Evolutionary conservation across 257 asterid species (phyloP).

Genomic region (Jacaranda mimosifolia): DNA sequence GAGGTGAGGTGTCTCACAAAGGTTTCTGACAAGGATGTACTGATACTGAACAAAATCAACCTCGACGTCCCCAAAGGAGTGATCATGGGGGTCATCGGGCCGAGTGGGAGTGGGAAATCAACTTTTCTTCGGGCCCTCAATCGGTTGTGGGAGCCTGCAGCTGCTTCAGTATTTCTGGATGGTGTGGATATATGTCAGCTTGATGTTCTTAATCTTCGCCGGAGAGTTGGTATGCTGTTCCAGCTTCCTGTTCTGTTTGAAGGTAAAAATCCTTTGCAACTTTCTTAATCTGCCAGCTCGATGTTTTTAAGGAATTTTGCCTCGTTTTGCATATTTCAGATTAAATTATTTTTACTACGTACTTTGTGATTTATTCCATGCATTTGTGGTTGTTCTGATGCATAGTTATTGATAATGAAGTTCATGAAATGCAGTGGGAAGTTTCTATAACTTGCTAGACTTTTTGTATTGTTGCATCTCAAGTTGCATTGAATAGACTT

Average conservation of each 20-base stretch:
- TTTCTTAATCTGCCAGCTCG: not conserved
- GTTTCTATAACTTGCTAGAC: not conserved
- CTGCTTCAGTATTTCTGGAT: conserved; percentile 70
- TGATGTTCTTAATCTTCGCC: conserved; percentile 72
- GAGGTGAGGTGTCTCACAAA: conserved; percentile 65
- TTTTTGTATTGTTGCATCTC: not conserved
- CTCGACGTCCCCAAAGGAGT: conserved; percentile 69
- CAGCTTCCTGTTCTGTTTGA: conserved; percentile 84
- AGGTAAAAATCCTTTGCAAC: conserved; percentile 45
- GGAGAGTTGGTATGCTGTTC: conserved; percentile 77
- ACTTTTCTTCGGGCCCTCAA: conserved; percentile 75
- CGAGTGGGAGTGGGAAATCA: conserved; percentile 89
- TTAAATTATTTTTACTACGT: not conserved
- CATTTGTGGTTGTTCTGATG: not conserved
- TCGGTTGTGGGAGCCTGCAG: conserved; percentile 78
- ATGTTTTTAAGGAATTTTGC: not conserved
- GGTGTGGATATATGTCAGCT: conserved; percentile 68
- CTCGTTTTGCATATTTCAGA: not conserved
- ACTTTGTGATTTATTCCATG: not conserved
- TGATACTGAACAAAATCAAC: conserved; percentile 57
- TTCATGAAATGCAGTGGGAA: not conserved
- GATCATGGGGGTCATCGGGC: conserved; percentile 83
- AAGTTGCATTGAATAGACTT: not conserved
- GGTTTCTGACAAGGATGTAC: conserved; percentile 54
- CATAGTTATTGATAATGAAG: not conserved